Evolutionary conservation across 2,329 filamentous ascomycete genomes (phyloP).

Genomic region (Microsporum audouinii): DNA sequence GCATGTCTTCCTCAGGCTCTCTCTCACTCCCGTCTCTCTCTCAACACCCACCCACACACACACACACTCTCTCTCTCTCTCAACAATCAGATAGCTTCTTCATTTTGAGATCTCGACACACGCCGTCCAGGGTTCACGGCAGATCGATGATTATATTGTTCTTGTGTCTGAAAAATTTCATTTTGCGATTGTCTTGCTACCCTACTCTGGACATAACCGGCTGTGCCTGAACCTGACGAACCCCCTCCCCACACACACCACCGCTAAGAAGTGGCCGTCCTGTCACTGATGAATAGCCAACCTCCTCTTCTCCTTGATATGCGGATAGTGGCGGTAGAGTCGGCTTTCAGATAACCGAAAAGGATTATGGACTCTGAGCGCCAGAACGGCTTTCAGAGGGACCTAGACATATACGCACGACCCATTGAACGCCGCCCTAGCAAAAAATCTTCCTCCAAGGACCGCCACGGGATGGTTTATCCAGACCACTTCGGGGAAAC

Average conservation of each 20-base stretch:
- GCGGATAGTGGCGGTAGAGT: conserved; percentile 3
- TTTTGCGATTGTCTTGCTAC: too few relatives aligned
- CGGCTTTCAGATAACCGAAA: conserved; percentile 2
- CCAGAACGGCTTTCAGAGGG: conserved; percentile 31
- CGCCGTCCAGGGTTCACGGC: too few relatives aligned
- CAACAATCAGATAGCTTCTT: too few relatives aligned
- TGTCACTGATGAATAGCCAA: conserved; percentile 4
- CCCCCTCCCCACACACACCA: not conserved
- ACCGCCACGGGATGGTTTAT: conserved; percentile 37
- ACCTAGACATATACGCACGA: conserved; percentile 29
- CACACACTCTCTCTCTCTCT: too few relatives aligned
- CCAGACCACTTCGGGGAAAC: conserved; percentile 36
- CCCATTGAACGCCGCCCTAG: conserved; percentile 35
- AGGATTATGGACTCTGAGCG: conserved; percentile 31
- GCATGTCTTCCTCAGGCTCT: not conserved
- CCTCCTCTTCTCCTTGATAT: conserved; percentile 4
- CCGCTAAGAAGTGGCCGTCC: not conserved
- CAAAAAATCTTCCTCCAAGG: conserved; percentile 38
- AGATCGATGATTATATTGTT: too few relatives aligned
- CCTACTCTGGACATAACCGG: not conserved
- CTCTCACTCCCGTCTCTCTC: not conserved
- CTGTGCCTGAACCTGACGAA: not conserved
- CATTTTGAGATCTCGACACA: too few relatives aligned
- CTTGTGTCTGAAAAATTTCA: too few relatives aligned
- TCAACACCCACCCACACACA: not conserved